Conservation (phyloP, 495 filamentous ascomycete genomes). For the Daldinia vernicosa region DNA sequence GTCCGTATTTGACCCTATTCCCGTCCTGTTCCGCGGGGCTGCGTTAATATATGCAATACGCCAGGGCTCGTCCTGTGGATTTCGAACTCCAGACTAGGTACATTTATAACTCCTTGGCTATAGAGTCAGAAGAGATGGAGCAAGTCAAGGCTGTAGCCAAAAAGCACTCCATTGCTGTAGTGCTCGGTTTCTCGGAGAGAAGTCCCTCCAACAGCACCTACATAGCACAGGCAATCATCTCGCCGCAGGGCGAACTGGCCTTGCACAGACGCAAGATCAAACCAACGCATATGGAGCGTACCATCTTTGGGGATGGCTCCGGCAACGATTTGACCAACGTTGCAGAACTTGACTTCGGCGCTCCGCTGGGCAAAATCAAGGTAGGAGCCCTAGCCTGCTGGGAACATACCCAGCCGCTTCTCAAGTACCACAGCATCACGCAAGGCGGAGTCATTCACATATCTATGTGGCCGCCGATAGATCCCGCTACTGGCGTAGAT, state of each 20-base stretch:
- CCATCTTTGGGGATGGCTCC: slow-evolving; percentile 65
- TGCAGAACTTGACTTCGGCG: slow-evolving; percentile 52
- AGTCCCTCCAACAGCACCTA: slow-evolving; percentile 58
- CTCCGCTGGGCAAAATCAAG: slow-evolving; percentile 46
- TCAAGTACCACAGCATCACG: slow-evolving; percentile 64
- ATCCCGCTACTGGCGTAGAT: slow-evolving; percentile 35
- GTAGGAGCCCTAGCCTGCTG: slow-evolving; percentile 63
- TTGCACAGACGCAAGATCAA: slow-evolving; percentile 65
- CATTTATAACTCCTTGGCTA: slow-evolving; percentile 38
- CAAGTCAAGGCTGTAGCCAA: slow-evolving; percentile 3
- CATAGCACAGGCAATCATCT: slow-evolving; percentile 66
- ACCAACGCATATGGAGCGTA: slow-evolving; percentile 70
- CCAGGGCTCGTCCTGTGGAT: slow-evolving; percentile 58
- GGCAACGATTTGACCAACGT: slow-evolving; percentile 56
- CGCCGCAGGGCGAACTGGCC: slow-evolving; percentile 54
- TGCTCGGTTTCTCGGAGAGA: slow-evolving; percentile 64
- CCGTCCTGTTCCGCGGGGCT: background rate
- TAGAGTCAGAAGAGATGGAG: background rate
- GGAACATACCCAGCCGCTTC: slow-evolving; percentile 68
- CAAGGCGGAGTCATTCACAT: slow-evolving; percentile 66
- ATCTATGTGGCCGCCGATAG: slow-evolving; percentile 64
- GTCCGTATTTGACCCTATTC: slow-evolving; percentile 44
- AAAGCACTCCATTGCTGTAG: slow-evolving; percentile 57
- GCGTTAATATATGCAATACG: background rate
- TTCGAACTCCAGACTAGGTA: slow-evolving; percentile 50